Evolutionary conservation across 148 eudicot species (phyloP).

Genomic region (Vaccinium darrowii): DNA sequence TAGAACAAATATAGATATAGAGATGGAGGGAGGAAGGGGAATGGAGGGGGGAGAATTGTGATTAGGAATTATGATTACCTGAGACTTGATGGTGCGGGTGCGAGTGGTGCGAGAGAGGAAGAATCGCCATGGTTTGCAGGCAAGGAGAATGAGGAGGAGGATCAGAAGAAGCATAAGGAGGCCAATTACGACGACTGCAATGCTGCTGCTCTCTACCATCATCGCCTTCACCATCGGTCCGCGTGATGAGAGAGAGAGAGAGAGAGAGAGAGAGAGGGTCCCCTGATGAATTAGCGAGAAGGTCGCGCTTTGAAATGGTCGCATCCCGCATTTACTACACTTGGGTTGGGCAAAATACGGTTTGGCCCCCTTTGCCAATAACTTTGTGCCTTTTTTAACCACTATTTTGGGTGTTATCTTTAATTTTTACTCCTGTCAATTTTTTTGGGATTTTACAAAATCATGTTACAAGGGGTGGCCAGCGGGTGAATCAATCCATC

Average conservation of each 20-base stretch:
- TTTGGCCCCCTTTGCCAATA: background rate
- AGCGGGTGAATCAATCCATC: no score
- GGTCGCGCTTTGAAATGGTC: conserved; percentile 56
- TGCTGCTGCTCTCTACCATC: conserved; percentile 26
- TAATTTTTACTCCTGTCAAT: no score
- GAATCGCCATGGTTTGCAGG: conserved; percentile 83
- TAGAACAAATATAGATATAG: background rate
- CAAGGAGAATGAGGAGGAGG: conserved; percentile 53
- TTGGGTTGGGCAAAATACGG: background rate
- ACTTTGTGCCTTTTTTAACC: no score
- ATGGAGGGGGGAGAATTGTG: background rate
- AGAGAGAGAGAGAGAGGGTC: conserved; percentile 14
- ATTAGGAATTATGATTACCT: background rate
- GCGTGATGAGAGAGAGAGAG: background rate
- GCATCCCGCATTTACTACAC: background rate
- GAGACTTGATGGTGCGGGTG: conserved; percentile 53
- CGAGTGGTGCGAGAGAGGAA: conserved; percentile 35
- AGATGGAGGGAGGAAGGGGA: background rate
- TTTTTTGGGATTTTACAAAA: no score
- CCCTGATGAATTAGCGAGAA: conserved; percentile 30
- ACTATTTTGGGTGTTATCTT: no score
- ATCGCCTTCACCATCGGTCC: conserved; percentile 47
- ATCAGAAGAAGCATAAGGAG: conserved; percentile 58
- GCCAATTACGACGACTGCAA: conserved; percentile 20
- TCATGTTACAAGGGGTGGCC: no score